phyloP scores from a whole-genome alignment of 805 yeast genomes.

The Candida ipomoeae region DNA sequence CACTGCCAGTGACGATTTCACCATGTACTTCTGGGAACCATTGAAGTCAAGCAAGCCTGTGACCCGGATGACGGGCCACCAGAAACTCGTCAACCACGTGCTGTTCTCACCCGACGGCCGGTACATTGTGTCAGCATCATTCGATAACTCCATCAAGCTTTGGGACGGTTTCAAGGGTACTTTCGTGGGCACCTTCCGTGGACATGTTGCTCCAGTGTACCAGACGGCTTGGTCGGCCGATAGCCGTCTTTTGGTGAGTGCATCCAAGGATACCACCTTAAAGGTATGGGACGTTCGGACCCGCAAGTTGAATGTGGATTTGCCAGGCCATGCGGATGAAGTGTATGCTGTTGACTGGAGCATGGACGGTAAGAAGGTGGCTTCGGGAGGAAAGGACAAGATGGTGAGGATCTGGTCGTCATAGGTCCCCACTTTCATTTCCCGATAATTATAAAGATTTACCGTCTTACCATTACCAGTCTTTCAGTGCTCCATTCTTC shows the following conservation, averaged over 20 bases:
- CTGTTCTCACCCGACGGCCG: conserved; percentile 95
- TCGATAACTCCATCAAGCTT: conserved; percentile 89
- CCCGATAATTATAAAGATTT: no score
- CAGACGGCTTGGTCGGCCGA: conserved; percentile 98
- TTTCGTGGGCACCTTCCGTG: conserved; percentile 84
- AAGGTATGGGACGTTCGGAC: conserved; percentile 95
- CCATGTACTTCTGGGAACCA: conserved; percentile 98
- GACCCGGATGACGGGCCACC: conserved; percentile 96
- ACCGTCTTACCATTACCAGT: no score
- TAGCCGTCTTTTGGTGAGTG: conserved; percentile 82
- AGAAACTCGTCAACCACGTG: conserved; percentile 92
- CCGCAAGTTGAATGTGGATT: conserved; percentile 75
- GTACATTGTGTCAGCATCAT: conserved; percentile 83
- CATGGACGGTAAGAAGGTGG: conserved; percentile 86
- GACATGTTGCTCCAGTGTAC: conserved; percentile 97
- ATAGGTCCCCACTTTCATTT: neutral
- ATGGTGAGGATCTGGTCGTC: conserved; percentile 86
- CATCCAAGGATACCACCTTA: conserved; percentile 93
- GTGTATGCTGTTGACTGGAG: conserved; percentile 98
- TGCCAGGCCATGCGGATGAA: conserved; percentile 96
- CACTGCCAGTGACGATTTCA: conserved; percentile 95
- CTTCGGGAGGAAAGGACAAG: conserved; percentile 97
- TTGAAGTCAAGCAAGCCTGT: conserved; percentile 73
- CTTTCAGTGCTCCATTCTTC: no score
- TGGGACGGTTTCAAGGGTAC: conserved; percentile 96